A percentile compares a stretch with the other conserved stretches of the same genome.
Conservation (phyloP, 2,329 filamentous ascomycete genomes). For the Diatrype stigma region DNA sequence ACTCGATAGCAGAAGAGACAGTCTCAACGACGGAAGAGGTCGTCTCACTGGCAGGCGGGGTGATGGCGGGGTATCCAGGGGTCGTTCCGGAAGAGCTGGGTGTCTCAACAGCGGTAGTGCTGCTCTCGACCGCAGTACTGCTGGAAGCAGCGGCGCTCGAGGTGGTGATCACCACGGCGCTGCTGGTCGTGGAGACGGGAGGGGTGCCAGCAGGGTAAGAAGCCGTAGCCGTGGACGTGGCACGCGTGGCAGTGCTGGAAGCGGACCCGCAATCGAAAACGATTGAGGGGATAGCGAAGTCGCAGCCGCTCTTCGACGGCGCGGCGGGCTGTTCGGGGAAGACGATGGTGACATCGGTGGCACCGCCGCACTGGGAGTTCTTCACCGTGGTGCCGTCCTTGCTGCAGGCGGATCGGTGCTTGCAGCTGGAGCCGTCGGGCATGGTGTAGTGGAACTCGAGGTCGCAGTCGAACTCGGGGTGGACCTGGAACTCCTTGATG, state of each 20-base stretch:
- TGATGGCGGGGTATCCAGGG: conserved; percentile 8
- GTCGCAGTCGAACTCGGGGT: conserved; percentile 69
- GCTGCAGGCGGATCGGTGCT: conserved; percentile 67
- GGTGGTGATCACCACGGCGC: conserved; percentile 17
- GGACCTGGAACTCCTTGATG: conserved; percentile 68
- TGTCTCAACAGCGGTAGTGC: conserved; percentile 4
- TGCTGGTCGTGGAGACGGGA: conserved; percentile 14
- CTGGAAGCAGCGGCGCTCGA: conserved; percentile 11
- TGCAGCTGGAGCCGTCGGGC: conserved; percentile 78
- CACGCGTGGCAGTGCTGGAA: conserved; percentile 22
- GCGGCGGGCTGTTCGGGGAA: conserved; percentile 56
- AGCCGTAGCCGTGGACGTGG: conserved; percentile 8
- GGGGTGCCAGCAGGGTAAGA: conserved; percentile 17
- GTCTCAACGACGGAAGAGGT: conserved; percentile 4
- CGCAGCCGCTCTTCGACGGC: conserved; percentile 55
- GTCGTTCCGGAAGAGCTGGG: conserved; percentile 7
- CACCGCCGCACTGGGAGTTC: conserved; percentile 91
- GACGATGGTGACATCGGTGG: conserved; percentile 72
- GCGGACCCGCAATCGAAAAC: conserved; percentile 64
- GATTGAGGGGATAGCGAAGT: conserved; percentile 69
- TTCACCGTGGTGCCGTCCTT: conserved; percentile 63
- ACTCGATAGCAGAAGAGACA: conserved; percentile 1
- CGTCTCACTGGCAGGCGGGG: conserved; percentile 4
- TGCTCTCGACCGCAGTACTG: conserved; percentile 6
- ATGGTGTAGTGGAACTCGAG: conserved; percentile 85